Evolutionary conservation across 2,329 filamentous ascomycete genomes (phyloP), one percentile per base, ranked within the genome.

Genomic region (Penicillium paneum): DNA sequence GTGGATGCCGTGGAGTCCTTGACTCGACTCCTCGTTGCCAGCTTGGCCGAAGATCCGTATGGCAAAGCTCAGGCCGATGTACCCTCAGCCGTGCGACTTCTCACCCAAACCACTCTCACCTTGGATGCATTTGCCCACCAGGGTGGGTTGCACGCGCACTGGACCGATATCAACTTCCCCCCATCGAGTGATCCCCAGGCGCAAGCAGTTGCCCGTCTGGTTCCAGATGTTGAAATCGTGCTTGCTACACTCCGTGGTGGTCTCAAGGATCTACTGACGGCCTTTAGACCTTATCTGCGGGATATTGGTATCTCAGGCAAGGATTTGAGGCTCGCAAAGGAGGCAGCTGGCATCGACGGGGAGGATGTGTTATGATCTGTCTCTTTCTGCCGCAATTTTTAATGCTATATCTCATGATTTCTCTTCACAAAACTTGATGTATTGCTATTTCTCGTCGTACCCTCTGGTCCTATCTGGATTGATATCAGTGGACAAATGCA

Each of bases 1-100:
- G 74, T 88, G 47, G 85, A 93, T 67, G 88, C 90, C 1, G 79
- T 86, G n/a, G 84, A 85, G 55, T 83, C 87, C 0, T 75, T 94
- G 36, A 84, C 83, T 12, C 80, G 82, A 46, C 79, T 97, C 28
- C 83, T 89, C 0, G 81, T 90, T 4, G 82, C 83, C 58, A 93
- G 89, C 71, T 74, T 97, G 50, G 77, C 78, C 3, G 92, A 97
- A 71, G 93, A 97, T 69, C 81, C 82, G 43, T 94, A 86, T 67
- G 93, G 93, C 13, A 89, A 90, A 63, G 93, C 95, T n/a, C 88
- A 95, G 61, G 81, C 85, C 40, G 89, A 94, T 60, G 85, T 97
- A 2, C 84, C 89, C 1, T 76, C 75, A 45, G 86, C 96, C 53
- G 83, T 97, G 47, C 83, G 87, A 43, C 83, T 85, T 1, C 83